A percentile compares a stretch with the other conserved stretches of the same genome.
Evolutionary conservation across 2,329 filamentous ascomycete species (phyloP).

Genomic region (Paramyrothecium sp.): DNA sequence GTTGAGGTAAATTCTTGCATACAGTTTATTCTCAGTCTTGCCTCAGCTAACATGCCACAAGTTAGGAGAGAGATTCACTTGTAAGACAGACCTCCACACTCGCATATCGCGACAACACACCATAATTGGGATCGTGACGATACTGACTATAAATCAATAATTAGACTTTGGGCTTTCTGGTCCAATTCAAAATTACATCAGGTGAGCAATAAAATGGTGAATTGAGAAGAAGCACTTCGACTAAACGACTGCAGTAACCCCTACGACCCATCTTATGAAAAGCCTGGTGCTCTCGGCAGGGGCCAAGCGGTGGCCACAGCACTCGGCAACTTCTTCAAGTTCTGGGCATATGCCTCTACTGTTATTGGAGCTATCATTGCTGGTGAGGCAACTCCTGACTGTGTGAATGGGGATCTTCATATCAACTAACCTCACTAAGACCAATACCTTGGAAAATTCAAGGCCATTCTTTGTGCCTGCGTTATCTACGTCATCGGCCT

Average conservation of each 20-base stretch:
- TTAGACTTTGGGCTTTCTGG: constrained; percentile 28
- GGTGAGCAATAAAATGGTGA: constrained; percentile 3
- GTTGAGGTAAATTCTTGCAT: constrained; percentile 13
- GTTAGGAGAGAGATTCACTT: constrained; percentile 25
- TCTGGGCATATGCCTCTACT: constrained; percentile 17
- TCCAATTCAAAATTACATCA: constrained; percentile 29
- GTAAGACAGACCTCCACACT: no score
- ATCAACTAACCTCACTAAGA: constrained; percentile 5
- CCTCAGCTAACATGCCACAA: no score
- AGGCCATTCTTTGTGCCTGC: constrained; percentile 8
- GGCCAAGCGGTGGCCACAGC: constrained; percentile 14
- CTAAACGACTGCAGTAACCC: constrained; percentile 12
- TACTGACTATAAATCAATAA: no score
- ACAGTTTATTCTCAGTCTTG: no score
- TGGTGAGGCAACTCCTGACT: not conserved
- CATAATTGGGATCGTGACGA: no score
- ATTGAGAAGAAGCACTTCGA: no score
- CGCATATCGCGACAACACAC: no score
- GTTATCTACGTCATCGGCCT: constrained; percentile 15
- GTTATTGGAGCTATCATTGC: constrained; percentile 9
- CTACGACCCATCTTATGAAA: constrained; percentile 15
- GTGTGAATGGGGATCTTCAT: no score
- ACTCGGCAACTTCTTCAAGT: constrained; percentile 25
- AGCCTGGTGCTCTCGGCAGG: constrained; percentile 13
- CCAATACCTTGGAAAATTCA: constrained; percentile 12